Conservation (phyloP, 2,329 filamentous ascomycete species). For the Xylaria sp. region DNA sequence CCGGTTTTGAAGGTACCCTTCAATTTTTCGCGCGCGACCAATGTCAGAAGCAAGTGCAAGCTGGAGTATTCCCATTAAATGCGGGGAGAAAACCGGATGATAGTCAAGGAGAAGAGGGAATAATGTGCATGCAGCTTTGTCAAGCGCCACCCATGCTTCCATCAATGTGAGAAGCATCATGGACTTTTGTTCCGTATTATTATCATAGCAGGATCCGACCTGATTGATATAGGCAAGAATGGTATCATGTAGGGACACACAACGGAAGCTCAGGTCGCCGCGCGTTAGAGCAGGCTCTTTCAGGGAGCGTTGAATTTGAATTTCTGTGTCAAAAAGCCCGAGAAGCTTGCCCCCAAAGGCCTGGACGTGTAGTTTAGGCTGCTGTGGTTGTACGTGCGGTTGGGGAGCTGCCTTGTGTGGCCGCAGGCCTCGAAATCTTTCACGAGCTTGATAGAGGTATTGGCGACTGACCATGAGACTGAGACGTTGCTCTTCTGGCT, state of each 20-base stretch:
- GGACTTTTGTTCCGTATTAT: conserved; percentile 52
- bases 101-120: conserved; percentile 55
- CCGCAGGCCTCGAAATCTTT: conserved; percentile 2
- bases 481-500: conserved; percentile 36
- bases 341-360: conserved; percentile 11
- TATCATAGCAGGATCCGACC: conserved; percentile 43
- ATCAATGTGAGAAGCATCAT: conserved; percentile 55
- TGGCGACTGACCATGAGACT: conserved; percentile 43
- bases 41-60: conserved; percentile 52
- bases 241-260: conserved; percentile 31
- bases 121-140: conserved; percentile 44
- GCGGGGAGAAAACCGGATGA: conserved; percentile 51
- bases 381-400: neutral
- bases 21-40: conserved; percentile 49
- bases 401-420: neutral
- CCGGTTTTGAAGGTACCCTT: conserved; percentile 50
- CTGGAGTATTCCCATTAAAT: conserved; percentile 57
- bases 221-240: conserved; percentile 42
- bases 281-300: neutral
- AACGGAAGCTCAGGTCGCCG: conserved; percentile 2
- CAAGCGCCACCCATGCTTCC: conserved; percentile 60
- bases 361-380: conserved; percentile 15
- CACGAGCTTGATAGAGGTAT: conserved; percentile 32
- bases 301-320: neutral
- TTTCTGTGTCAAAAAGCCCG: conserved; percentile 22